Evolutionary conservation across 208 protist genomes (phyloP).

Genomic region (Histomonas meleagridis): DNA sequence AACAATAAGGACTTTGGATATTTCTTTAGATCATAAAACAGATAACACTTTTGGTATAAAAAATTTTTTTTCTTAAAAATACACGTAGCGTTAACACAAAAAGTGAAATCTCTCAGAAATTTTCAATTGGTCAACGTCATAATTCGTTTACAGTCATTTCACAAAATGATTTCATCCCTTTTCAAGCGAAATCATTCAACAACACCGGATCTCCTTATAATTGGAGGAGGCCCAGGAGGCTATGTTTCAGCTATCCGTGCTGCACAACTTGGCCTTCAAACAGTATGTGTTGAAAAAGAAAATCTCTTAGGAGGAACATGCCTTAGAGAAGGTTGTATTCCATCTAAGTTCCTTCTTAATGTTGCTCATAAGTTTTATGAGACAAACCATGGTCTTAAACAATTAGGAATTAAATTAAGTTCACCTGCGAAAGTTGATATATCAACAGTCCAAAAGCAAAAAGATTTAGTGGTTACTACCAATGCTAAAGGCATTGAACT

Average conservation of each 20-base stretch:
- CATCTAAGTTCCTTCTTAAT: conserved; percentile 95
- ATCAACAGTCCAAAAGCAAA: background rate
- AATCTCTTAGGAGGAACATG: conserved; percentile 89
- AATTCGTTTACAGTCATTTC: no score
- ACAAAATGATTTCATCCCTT: background rate
- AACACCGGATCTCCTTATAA: conserved; percentile 79
- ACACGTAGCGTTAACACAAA: no score
- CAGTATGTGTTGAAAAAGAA: conserved; percentile 91
- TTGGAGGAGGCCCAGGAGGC: conserved; percentile 95
- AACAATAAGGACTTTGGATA: no score
- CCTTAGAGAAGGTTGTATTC: conserved; percentile 98
- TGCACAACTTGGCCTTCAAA: conserved; percentile 80
- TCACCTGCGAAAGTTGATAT: background rate
- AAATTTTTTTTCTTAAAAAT: no score
- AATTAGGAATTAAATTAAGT: conserved; percentile 47
- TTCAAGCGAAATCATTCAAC: background rate
- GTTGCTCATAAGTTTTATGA: conserved; percentile 89
- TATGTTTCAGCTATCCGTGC: conserved; percentile 99
- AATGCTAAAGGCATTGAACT: background rate
- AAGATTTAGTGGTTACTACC: background rate
- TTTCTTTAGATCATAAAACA: no score
- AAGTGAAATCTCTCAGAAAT: no score
- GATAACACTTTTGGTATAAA: no score
- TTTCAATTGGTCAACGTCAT: no score
- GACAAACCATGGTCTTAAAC: conserved; percentile 73